Percentiles rank a stretch among this genome's conserved stretches.
Evolutionary conservation across 1,139 yeast genomes (phyloP).

Genomic region (Blastobotrys arbuscula): DNA sequence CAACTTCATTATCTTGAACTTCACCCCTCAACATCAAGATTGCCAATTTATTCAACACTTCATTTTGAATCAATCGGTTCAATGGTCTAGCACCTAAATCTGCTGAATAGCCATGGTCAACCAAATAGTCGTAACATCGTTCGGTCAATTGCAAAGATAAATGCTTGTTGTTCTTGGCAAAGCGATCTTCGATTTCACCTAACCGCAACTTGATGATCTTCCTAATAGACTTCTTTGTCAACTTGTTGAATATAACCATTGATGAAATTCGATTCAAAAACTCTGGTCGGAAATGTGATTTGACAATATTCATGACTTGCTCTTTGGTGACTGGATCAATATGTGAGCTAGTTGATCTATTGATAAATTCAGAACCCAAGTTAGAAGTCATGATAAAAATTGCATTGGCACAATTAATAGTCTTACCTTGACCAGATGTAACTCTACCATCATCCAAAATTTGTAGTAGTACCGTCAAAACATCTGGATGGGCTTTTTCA

Average conservation of each 20-base stretch:
- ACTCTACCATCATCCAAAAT: constrained; percentile 95
- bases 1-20: constrained; percentile 80
- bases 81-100: constrained; percentile 97
- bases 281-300: constrained; percentile 93
- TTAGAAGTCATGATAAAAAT: constrained; percentile 96
- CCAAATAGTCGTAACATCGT: constrained; percentile 71
- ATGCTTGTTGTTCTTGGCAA: constrained; percentile 75
- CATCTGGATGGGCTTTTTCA: constrained; percentile 99
- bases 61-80: constrained; percentile 86
- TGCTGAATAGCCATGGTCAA: constrained; percentile 74
- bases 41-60: constrained; percentile 81
- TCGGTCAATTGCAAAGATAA: constrained; percentile 64
- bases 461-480: constrained; percentile 82
- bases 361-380: constrained; percentile 89
- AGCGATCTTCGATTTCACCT: constrained; percentile 76
- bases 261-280: constrained; percentile 93
- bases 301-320: constrained; percentile 78
- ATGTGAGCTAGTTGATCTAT: constrained; percentile 49
- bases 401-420: constrained; percentile 86
- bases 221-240: constrained; percentile 84
- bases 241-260: constrained; percentile 84
- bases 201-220: constrained; percentile 86
- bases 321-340: constrained; percentile 63
- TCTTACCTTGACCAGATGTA: constrained; percentile 89
- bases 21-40: constrained; percentile 83